Conservation (phyloP, 805 yeast species). For the Monosporozyma yasuniensis region DNA sequence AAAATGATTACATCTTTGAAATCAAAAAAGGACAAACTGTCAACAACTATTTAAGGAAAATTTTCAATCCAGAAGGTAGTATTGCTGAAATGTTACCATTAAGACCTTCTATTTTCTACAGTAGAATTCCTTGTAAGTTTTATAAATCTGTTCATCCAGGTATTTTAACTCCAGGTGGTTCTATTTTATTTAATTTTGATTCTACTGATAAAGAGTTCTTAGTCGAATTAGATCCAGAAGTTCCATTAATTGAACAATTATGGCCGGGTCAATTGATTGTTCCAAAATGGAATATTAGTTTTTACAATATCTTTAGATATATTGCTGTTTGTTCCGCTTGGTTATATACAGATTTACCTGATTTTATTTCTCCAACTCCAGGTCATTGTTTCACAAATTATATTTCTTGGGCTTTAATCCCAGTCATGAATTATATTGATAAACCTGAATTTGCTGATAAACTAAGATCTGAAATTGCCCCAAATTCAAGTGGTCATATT, state of each 20-base stretch:
- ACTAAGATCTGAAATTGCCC: constrained; percentile 42
- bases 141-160: constrained; percentile 46
- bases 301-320: background rate
- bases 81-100: constrained; percentile 53
- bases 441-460: constrained; percentile 36
- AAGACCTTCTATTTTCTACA: constrained; percentile 69
- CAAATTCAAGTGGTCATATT: constrained; percentile 30
- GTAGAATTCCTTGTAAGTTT: constrained; percentile 56
- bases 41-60: constrained; percentile 40
- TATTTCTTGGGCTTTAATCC: constrained; percentile 30
- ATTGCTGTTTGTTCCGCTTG: constrained; percentile 39
- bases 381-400: constrained; percentile 71
- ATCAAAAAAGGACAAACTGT: constrained; percentile 51
- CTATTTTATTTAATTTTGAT: constrained; percentile 55
- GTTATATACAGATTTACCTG: constrained; percentile 92
- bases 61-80: constrained; percentile 37
- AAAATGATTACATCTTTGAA: constrained; percentile 82
- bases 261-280: constrained; percentile 88
- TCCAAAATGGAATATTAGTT: constrained; percentile 8
- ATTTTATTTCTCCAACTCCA: constrained; percentile 80
- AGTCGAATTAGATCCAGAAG: constrained; percentile 38
- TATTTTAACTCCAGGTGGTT: constrained; percentile 72
- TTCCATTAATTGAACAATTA: constrained; percentile 46
- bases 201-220: constrained; percentile 42
- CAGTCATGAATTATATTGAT: constrained; percentile 23